Base-by-base conservation (phyloP, 2,329 filamentous ascomycete species). In the Aspergillus sp. region DNA sequence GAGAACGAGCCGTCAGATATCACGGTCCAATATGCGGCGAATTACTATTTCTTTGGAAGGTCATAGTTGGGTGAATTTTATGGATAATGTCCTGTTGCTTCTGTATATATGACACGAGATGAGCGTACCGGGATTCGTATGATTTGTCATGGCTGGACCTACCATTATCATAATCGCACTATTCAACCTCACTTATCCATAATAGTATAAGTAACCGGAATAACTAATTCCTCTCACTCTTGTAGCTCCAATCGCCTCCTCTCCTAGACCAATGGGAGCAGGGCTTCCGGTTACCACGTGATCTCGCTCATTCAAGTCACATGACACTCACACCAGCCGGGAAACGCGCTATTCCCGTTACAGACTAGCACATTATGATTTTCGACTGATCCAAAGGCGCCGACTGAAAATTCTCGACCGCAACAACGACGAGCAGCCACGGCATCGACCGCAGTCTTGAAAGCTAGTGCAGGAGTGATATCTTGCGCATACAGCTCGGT, bases 1-100 rank as follows among this genome's bases (percentile, higher is more conserved):
- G 64, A 77, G 32, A 85, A 81, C 7, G 75, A 81, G 73, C 65
- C 74, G 0, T 73, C 75, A 7, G 61, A 68, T 1, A 90, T 96
- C 55, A 72, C 83, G 51, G 80, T 95, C 9, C 75, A 90, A 60
- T 96, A 97, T 69, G 76, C 86, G 30, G 82, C 90, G 38, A 80
- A 90, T 77, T 96, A 87, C 57, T 83, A 78, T 83, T 84, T 76
- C 51, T 79, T 60, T 60, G 65, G 58, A 52, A 52, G 32, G 38
- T 38, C n/a, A 29, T 28, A 40, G n/a, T 40, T 39, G 43, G 41
- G 43, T 9, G 19, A 19, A 19, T 19, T 19, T 19, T 19, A 19
- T 19, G 19, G 19, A 19, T 19, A 19, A 19, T 19, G 19, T 19
- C 19, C 19, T 19, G 19, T 19, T 19, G 19, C 2, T 19, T 19